Evolutionary conservation across 495 filamentous ascomycete genomes (phyloP).

Genomic region (Delitschia confertaspora): DNA sequence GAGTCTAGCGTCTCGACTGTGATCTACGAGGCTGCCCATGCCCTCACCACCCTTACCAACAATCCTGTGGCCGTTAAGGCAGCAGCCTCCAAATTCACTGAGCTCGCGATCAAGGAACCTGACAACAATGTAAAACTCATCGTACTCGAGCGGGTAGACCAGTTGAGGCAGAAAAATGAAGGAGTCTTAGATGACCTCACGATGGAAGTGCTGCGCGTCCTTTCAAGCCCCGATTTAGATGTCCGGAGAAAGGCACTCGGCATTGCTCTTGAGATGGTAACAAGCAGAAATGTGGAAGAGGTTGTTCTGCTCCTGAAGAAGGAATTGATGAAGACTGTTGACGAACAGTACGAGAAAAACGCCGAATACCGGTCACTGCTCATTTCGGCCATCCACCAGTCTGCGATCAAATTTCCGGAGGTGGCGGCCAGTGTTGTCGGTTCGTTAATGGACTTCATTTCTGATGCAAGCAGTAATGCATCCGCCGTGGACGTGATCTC

Average conservation of each 20-base stretch:
- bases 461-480: constrained; percentile 95
- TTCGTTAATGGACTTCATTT: constrained; percentile 98
- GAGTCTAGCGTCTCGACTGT: constrained; percentile 91
- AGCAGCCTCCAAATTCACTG: constrained; percentile 90
- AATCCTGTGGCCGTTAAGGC: constrained; percentile 98
- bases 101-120: constrained; percentile 90
- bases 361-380: constrained; percentile 91
- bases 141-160: constrained; percentile 88
- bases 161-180: constrained; percentile 82
- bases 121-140: constrained; percentile 99
- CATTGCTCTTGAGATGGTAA: constrained; percentile 95
- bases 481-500: constrained; percentile 96
- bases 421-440: constrained; percentile 95
- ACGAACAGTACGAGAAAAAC: constrained; percentile 98
- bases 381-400: constrained; percentile 95
- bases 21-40: constrained; percentile 95
- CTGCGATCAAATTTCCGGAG: constrained; percentile 97
- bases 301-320: constrained; percentile 95
- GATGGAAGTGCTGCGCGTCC: constrained; percentile 97
- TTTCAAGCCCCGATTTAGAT: constrained; percentile 93
- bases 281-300: constrained; percentile 97
- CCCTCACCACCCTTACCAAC: constrained; percentile 60
- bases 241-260: constrained; percentile 85
- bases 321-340: constrained; percentile 92
- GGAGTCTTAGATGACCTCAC: constrained; percentile 88